Conservation (phyloP, 2,329 filamentous ascomycete species). For the Fonsecaea monophora region DNA sequence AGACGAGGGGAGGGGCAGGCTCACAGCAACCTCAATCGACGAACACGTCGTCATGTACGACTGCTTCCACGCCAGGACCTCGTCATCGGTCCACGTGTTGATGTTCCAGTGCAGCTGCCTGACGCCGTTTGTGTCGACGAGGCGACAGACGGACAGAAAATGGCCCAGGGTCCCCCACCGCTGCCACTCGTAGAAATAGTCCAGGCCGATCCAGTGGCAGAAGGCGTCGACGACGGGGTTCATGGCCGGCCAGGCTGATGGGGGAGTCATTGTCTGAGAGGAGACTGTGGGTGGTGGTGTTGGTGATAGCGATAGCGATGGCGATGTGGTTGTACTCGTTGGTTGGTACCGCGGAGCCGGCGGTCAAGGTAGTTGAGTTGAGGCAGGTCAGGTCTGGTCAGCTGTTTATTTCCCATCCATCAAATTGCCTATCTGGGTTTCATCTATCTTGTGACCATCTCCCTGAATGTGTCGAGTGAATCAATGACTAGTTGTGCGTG, state of each 20-base stretch:
- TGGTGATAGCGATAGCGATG: neutral
- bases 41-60: conserved; percentile 21
- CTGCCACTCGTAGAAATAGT: conserved; percentile 5
- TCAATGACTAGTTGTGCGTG: too few species aligned
- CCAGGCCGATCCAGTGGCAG: neutral
- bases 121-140: conserved; percentile 20
- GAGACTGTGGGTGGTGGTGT: too few species aligned
- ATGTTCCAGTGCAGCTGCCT: conserved; percentile 25
- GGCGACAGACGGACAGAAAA: neutral
- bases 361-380: too few species aligned
- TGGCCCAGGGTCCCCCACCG: conserved; percentile 18
- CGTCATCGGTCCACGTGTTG: conserved; percentile 25
- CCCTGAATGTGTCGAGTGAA: too few species aligned
- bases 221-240: neutral
- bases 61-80: conserved; percentile 27
- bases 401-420: too few species aligned
- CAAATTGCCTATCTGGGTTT: too few species aligned
- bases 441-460: too few species aligned
- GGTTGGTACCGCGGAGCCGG: too few species aligned
- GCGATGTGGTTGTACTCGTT: too few species aligned
- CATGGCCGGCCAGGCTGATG: neutral
- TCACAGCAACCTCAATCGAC: conserved; percentile 21
- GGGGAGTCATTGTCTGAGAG: neutral
- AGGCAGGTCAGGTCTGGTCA: too few species aligned
- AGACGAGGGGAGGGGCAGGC: neutral